Base-by-base conservation (phyloP, 1,139 yeast genomes). In the Saccharomyces hybrid region DNA sequence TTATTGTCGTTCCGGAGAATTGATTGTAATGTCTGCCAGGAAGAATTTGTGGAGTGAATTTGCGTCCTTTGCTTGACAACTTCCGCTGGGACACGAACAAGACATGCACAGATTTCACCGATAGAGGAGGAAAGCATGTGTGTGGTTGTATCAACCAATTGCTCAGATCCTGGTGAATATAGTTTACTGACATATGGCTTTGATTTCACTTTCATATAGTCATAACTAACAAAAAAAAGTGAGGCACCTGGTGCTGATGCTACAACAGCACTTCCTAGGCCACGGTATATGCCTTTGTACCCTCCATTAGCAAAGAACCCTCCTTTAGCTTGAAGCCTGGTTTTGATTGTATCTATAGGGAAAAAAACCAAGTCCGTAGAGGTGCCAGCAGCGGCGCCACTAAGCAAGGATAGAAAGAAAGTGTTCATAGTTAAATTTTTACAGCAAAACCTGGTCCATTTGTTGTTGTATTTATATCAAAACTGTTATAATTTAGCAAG, bases 191-290 rank as follows among this genome's bases (percentile, higher is more conserved):
- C 63, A 0, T 76, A 67, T 7, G 84, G 81, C 49, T 78, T 75
- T 46, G 89, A 75, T 49, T 71, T 67, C 6, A 72, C 69, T 64
- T 93, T 93, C 72, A 84, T 75, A 4, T 84, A 75, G 67, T 93
- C 99, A 68, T 93, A 93, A 3, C 97, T 86, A 55, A 90, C 79
- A 70, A 93, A 93, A 67, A 93, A 93, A 46, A 93, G 74, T 7
- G 97, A 80, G 0, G 98, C 98, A 52, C 86, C 79, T 0, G 99
- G 99, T 0, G 99, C 98, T 52, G 95, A 87, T 0, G 98, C 99
- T 25, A 91, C 84, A 27, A 93, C 86, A 25, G 96, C 93, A 49
- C 96, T 86, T 1, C 98, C 98, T 7, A 93, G 76, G 1, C 99
- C 99, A 60, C 86, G 78, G 65, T 93, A 93, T 14, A 95, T 84